Evolutionary conservation across 208 protist species (phyloP), one percentile per base, ranked within the genome.

Genomic region (Wallacemonas sp.): DNA sequence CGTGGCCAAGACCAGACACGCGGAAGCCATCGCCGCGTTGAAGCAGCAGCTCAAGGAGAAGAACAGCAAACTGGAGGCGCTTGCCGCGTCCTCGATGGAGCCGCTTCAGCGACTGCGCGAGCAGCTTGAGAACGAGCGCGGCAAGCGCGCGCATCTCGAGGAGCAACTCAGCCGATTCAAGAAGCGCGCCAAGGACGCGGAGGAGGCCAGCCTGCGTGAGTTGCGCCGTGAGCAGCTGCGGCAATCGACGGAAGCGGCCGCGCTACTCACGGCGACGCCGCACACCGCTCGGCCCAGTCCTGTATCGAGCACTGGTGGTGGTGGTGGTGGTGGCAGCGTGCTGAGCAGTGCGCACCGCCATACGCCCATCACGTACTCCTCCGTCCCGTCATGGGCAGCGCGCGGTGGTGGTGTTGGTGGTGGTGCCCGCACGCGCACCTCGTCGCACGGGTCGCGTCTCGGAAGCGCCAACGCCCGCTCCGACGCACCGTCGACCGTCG

Each of bases 81-180:
- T 96, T 1, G 86, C 86, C 3, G 78, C 77, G 12, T 73, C 65
- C 41, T 49, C 76, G 4, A 77, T 73, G 3, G 87, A 90, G 70
- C 85, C 87, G 11, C 62, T 96, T 26, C 83, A 93, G 73, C 74
- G 83, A 1, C 79, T 96, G 11, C 85, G 90, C 2, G 67, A 61
- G 58, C 90, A 96, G 68, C 83, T 96, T 12, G 90, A 93, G 39
- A 84, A 90, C n/a, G 90, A 96, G 78, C 80, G 87, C 0, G 72
- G 85, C 34, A 75, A 75, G 23, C 87, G 90, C 6, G 90, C 87
- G 0, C 61, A 61, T 4, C 68, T 93, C 14, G 87, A 96, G 74
- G 81, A 86, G 62, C 81, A 94, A 67, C 81, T 96, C 32, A 67
- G 39, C 23, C 66, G 56, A 16, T 85, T 87, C 66, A 90, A 91